Conservation (phyloP, 2,329 filamentous ascomycete species). For the Colletotrichum spaethianum region DNA sequence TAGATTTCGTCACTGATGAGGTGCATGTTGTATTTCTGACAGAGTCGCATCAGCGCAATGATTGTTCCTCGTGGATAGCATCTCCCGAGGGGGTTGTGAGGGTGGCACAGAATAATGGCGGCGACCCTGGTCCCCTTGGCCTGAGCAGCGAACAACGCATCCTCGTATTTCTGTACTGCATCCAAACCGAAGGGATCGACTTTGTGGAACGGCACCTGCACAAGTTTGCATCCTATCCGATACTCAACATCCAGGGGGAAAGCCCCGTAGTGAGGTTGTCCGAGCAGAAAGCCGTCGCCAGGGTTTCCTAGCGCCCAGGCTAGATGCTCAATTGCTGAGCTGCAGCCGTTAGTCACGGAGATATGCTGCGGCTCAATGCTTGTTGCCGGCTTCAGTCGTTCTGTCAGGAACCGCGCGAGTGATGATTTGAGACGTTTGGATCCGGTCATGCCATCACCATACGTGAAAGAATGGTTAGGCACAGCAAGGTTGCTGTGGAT, state of each 20-base stretch:
- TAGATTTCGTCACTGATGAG: slow-evolving; percentile 65
- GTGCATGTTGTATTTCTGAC: slow-evolving; percentile 54
- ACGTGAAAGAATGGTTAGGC: slow-evolving; percentile 56
- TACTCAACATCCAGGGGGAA: slow-evolving; percentile 62
- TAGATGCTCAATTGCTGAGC: slow-evolving; percentile 57
- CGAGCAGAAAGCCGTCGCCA: slow-evolving; percentile 57
- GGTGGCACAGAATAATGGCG: slow-evolving; percentile 42
- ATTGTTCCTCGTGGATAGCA: slow-evolving; percentile 23
- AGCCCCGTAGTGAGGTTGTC: slow-evolving; percentile 62
- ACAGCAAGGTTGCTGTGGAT: slow-evolving; percentile 49
- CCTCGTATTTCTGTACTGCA: slow-evolving; percentile 22
- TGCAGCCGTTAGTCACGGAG: slow-evolving; percentile 57
- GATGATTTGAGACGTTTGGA: slow-evolving; percentile 51
- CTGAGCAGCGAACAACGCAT: slow-evolving; percentile 54
- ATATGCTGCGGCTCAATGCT: slow-evolving; percentile 52
- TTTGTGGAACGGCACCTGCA: slow-evolving; percentile 21
- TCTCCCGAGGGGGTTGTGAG: slow-evolving; percentile 54
- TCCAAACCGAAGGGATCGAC: slow-evolving; percentile 6
- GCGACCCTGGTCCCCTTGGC: slow-evolving; percentile 36
- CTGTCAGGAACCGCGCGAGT: slow-evolving; percentile 54
- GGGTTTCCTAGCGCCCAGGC: slow-evolving; percentile 57
- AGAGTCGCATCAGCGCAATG: slow-evolving; percentile 26
- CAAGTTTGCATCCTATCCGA: slow-evolving; percentile 53
- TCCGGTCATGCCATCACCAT: slow-evolving; percentile 57
- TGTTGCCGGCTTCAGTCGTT: slow-evolving; percentile 48